Evolutionary conservation across 2,329 filamentous ascomycete species (phyloP).

Genomic region (Beauveria brongniartii): DNA sequence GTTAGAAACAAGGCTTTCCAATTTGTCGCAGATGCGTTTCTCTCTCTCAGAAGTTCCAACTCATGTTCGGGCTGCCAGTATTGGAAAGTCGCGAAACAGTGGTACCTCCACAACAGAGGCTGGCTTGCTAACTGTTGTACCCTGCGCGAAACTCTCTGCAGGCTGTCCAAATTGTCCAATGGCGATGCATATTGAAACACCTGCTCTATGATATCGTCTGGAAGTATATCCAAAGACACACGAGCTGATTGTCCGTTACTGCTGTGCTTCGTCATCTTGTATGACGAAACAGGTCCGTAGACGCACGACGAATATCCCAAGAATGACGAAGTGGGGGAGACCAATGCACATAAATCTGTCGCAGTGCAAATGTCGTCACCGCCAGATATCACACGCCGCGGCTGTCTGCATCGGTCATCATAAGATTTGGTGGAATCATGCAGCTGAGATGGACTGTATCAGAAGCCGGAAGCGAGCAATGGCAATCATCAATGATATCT

Average conservation of each 20-base stretch:
- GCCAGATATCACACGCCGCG: not conserved
- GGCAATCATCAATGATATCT: not conserved
- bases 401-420: not conserved
- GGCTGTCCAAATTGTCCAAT: conserved; percentile 39
- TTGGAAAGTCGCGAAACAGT: conserved; percentile 61
- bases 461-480: not conserved
- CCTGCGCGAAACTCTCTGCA: conserved; percentile 52
- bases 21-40: conserved; percentile 47
- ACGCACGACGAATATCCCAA: not conserved
- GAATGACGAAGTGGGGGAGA: conserved; percentile 5
- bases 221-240: conserved; percentile 43
- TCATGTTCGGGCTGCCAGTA: conserved; percentile 66
- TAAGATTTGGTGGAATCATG: not conserved
- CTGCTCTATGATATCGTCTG: conserved; percentile 77
- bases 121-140: conserved; percentile 60
- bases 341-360: not conserved
- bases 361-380: not conserved
- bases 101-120: conserved; percentile 68
- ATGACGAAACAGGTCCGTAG: not conserved
- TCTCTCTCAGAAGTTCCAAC: conserved; percentile 47
- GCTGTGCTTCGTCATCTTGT: not conserved
- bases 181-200: conserved; percentile 60
- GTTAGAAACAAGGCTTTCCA: conserved; percentile 66
- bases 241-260: conserved; percentile 7
- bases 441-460: not conserved